A percentile compares a stretch with the other conserved stretches of the same genome.
phyloP scores from a whole-genome alignment of 495 filamentous ascomycete species.

The Lepraria neglecta region DNA sequence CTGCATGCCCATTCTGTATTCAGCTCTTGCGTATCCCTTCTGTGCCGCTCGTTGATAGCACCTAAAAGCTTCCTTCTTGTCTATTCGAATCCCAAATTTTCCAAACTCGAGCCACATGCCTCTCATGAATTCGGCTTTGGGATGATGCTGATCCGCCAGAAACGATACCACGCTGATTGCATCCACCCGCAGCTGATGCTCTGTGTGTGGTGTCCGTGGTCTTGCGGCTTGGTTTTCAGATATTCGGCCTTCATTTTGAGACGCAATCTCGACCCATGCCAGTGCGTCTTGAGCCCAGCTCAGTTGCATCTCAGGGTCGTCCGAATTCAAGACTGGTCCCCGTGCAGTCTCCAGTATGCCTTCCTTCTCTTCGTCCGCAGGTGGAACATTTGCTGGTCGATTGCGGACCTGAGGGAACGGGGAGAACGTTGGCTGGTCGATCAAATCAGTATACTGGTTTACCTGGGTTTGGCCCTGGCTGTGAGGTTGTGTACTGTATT shows the following conservation, averaged over 20 bases:
- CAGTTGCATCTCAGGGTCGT: conserved; percentile 93
- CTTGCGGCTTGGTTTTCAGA: conserved; percentile 59
- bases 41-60: conserved; percentile 81
- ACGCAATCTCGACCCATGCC: conserved; percentile 77
- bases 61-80: conserved; percentile 89
- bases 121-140: conserved; percentile 88
- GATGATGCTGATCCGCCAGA: conserved; percentile 83
- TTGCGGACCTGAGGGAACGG: conserved; percentile 81
- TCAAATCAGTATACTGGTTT: conserved; percentile 1
- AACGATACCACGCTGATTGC: conserved; percentile 88
- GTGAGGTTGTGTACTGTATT: conserved; percentile 2
- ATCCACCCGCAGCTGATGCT: conserved; percentile 80
- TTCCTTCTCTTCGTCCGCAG: conserved; percentile 90
- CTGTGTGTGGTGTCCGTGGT: conserved; percentile 71
- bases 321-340: conserved; percentile 77
- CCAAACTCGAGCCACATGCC: conserved; percentile 98
- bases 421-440: conserved; percentile 75
- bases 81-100: conserved; percentile 79
- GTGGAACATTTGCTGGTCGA: conserved; percentile 82
- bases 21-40: conserved; percentile 83
- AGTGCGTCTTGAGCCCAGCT: conserved; percentile 93
- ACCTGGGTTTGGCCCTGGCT: neutral
- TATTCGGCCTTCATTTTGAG: conserved; percentile 59
- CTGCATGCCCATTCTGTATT: conserved; percentile 98
- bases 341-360: conserved; percentile 77